Evolutionary conservation across 768 basidiomycete genomes (phyloP).

Genomic region (Macrolepiota albuminosa): DNA sequence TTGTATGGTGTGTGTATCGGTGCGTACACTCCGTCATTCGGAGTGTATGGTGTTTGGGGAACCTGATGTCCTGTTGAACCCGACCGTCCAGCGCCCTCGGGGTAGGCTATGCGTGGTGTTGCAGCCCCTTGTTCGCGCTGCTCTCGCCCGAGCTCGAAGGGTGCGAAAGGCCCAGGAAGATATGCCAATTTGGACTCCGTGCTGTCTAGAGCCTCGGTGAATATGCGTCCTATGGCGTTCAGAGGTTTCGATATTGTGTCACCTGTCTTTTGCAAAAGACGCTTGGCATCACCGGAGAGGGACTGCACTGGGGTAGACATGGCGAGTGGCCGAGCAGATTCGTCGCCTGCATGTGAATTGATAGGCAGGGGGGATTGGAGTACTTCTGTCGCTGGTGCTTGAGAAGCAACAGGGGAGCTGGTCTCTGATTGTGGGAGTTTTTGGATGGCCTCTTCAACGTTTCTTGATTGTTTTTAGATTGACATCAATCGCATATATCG

Average conservation of each 20-base stretch:
- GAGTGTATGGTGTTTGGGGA: constrained; percentile 35
- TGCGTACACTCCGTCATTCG: constrained; percentile 26
- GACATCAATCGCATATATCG: background rate
- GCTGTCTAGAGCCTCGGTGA: constrained; percentile 77
- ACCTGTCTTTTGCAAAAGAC: constrained; percentile 85
- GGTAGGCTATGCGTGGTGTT: constrained; percentile 34
- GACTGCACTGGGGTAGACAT: constrained; percentile 53
- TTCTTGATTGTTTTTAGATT: constrained; percentile 24
- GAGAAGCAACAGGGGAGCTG: constrained; percentile 28
- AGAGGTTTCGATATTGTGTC: constrained; percentile 89
- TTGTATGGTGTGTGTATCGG: constrained; percentile 68
- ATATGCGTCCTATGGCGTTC: constrained; percentile 83
- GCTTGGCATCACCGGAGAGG: constrained; percentile 67
- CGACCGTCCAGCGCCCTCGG: constrained; percentile 20
- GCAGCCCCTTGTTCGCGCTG: constrained; percentile 28
- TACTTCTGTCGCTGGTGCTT: constrained; percentile 21
- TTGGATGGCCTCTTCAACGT: constrained; percentile 50
- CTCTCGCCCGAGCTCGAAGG: constrained; percentile 59
- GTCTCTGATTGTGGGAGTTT: constrained; percentile 42
- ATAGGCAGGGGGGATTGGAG: constrained; percentile 11
- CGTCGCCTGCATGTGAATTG: constrained; percentile 73
- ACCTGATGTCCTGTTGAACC: constrained; percentile 13
- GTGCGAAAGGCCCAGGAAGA: constrained; percentile 66
- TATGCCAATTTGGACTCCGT: constrained; percentile 61
- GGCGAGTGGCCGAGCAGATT: constrained; percentile 78